Evolutionary conservation across 129 eudicot species (phyloP).

Genomic region (Flaveria bidentis): DNA sequence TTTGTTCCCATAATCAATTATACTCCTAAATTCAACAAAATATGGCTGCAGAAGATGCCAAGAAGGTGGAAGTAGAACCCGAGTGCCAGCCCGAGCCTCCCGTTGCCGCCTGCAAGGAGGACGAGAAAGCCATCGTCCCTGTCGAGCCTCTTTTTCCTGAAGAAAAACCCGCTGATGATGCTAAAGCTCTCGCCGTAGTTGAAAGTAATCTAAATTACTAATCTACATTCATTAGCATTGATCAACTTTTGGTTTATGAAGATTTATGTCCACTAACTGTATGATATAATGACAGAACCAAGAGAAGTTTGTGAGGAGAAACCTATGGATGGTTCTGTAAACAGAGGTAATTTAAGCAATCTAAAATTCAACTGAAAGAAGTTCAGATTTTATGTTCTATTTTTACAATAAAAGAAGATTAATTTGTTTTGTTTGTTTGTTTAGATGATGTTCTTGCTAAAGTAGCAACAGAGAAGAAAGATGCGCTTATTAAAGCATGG

Average conservation of each 20-base stretch:
- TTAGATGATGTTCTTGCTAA: conserved; percentile 80
- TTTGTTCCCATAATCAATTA: conserved; percentile 11
- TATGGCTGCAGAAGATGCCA: conserved; percentile 69
- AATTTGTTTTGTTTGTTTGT: conserved; percentile 1
- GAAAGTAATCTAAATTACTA: conserved; percentile 46
- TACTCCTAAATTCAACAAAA: conserved; percentile 25
- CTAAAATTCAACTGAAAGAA: background rate
- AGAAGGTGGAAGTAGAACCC: conserved; percentile 50
- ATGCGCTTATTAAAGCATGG: conserved; percentile 89
- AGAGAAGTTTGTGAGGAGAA: conserved; percentile 65
- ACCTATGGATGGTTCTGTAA: conserved; percentile 58
- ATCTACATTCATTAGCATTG: background rate
- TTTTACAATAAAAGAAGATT: conserved; percentile 6
- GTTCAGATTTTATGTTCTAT: background rate
- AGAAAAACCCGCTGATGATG: conserved; percentile 55
- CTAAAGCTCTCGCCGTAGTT: conserved; percentile 62
- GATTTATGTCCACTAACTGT: conserved; percentile 15
- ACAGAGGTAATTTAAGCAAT: conserved; percentile 65
- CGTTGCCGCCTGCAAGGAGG: conserved; percentile 39
- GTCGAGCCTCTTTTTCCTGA: conserved; percentile 43
- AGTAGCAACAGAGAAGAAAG: conserved; percentile 82
- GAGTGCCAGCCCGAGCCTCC: conserved; percentile 50
- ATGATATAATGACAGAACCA: conserved; percentile 37
- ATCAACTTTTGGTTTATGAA: background rate
- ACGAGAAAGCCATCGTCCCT: conserved; percentile 65